phyloP scores from a whole-genome alignment of 2,329 filamentous ascomycete species.

The Colletotrichum paranaense region DNA sequence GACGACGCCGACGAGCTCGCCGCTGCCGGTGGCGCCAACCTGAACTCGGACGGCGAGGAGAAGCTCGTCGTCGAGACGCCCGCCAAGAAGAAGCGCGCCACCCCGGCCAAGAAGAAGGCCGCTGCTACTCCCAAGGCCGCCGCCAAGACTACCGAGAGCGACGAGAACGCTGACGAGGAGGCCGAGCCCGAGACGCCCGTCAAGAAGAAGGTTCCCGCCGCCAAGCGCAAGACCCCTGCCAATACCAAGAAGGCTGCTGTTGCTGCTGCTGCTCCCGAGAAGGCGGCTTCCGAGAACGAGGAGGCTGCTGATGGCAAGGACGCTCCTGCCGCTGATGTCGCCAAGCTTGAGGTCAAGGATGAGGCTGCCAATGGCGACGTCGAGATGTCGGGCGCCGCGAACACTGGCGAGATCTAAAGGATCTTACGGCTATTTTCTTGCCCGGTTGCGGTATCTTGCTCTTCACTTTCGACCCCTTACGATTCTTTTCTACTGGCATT shows the following conservation, averaged over 20 bases:
- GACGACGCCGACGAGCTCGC: constrained; percentile 7
- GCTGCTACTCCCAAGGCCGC: not conserved
- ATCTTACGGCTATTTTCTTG: not conserved
- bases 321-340: constrained; percentile 22
- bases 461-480: not conserved
- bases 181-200: constrained; percentile 12
- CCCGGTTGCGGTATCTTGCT: no score
- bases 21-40: not conserved
- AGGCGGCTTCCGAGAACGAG: not conserved
- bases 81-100: constrained; percentile 23
- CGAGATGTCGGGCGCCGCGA: constrained; percentile 12
- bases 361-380: constrained; percentile 2
- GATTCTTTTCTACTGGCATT: not conserved
- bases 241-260: constrained; percentile 20
- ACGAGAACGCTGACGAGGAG: constrained; percentile 2
- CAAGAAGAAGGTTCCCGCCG: constrained; percentile 29
- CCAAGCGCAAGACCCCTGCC: constrained; percentile 14
- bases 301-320: constrained; percentile 26
- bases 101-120: constrained; percentile 20
- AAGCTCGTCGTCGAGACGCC: constrained; percentile 22
- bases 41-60: constrained; percentile 8
- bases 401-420: constrained; percentile 14
- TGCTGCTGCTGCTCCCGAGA: not conserved
- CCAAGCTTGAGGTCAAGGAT: constrained; percentile 20
- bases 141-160: not conserved